phyloP scores from a whole-genome alignment of 352 stramenopile genomes.

The Aphanomyces euteiches region DNA sequence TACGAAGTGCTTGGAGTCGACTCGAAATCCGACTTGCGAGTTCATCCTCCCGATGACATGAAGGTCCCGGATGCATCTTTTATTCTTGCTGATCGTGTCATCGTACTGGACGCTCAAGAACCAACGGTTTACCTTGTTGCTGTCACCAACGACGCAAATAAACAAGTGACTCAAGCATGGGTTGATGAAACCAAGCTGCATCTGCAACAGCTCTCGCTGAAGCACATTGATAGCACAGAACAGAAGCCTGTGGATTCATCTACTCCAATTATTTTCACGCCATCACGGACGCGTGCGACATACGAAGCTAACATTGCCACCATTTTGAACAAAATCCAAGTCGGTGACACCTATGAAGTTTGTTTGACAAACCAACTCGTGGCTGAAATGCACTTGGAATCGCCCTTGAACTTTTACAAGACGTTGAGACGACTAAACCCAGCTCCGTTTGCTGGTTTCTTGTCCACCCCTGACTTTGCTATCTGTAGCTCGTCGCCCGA shows the following conservation, averaged over 20 bases:
- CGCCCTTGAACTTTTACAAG: constrained; percentile 84
- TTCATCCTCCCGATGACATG: constrained; percentile 37
- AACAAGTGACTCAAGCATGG: background rate
- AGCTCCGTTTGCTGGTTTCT: constrained; percentile 92
- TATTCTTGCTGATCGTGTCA: constrained; percentile 83
- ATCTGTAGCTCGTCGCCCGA: constrained; percentile 96
- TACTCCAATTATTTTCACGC: constrained; percentile 47
- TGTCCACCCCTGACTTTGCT: constrained; percentile 58
- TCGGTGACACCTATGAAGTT: constrained; percentile 94
- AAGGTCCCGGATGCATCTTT: constrained; percentile 85
- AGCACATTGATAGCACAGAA: background rate
- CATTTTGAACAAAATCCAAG: constrained; percentile 87
- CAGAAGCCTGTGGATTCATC: background rate
- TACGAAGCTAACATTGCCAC: constrained; percentile 85
- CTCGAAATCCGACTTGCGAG: constrained; percentile 30
- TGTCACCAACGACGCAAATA: constrained; percentile 32
- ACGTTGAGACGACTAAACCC: constrained; percentile 89
- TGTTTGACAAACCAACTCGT: constrained; percentile 95
- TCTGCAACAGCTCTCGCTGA: background rate
- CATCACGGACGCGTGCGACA: constrained; percentile 56
- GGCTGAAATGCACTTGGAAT: constrained; percentile 38
- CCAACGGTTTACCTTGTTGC: constrained; percentile 77
- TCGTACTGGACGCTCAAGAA: constrained; percentile 87
- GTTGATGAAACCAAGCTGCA: background rate
- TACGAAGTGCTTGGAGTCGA: constrained; percentile 66